Conservation (phyloP, 2,329 filamentous ascomycete genomes). For the Pseudodiploospora longispora region DNA sequence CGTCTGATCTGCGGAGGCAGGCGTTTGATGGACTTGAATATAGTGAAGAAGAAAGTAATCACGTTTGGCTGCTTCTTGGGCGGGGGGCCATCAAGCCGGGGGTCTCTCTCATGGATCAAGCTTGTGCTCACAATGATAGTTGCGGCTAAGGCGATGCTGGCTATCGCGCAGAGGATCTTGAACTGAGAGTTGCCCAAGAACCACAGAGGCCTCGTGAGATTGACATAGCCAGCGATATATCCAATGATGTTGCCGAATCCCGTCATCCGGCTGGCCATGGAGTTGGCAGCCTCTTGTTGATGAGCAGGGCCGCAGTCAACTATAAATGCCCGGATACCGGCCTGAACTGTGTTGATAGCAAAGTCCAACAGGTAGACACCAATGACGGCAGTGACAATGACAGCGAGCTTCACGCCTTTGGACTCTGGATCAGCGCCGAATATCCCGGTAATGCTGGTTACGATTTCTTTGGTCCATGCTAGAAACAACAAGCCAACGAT, state of each 20-base stretch:
- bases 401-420: slow-evolving; percentile 51
- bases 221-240: slow-evolving; percentile 77
- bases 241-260: slow-evolving; percentile 87
- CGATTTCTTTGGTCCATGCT: slow-evolving; percentile 66
- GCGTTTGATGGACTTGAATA: slow-evolving; percentile 67
- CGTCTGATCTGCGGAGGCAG: slow-evolving; percentile 75
- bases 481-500: slow-evolving; percentile 60
- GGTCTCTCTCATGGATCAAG: slow-evolving; percentile 71
- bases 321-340: slow-evolving; percentile 83
- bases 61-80: slow-evolving; percentile 55
- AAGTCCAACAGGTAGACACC: slow-evolving; percentile 91
- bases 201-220: slow-evolving; percentile 66
- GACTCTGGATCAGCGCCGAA: slow-evolving; percentile 66
- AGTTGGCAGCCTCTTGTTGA: slow-evolving; percentile 88
- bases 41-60: slow-evolving; percentile 68
- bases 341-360: slow-evolving; percentile 94
- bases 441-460: slow-evolving; percentile 57
- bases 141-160: slow-evolving; percentile 60
- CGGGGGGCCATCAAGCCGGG: slow-evolving; percentile 59
- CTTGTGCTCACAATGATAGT: slow-evolving; percentile 65
- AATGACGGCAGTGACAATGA: slow-evolving; percentile 72
- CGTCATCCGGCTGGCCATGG: slow-evolving; percentile 82
- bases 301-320: slow-evolving; percentile 88
- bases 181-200: slow-evolving; percentile 87
- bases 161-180: slow-evolving; percentile 82